Evolutionary conservation across 2,329 filamentous ascomycete genomes (phyloP).

Genomic region (Coniochaeta sp.): DNA sequence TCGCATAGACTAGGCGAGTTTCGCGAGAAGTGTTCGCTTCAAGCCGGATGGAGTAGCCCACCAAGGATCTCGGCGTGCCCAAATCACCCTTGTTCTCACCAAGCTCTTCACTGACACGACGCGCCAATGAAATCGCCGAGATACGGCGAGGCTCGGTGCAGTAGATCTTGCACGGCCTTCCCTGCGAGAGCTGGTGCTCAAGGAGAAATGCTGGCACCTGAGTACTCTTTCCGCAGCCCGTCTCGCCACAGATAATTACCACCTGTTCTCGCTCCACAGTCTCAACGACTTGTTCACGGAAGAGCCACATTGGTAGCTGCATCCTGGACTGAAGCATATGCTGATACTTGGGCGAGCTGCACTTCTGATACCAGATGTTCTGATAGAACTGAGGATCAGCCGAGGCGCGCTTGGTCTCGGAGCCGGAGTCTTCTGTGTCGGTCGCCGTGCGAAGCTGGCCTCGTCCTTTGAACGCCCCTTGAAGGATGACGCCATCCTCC

Average conservation of each 20-base stretch:
- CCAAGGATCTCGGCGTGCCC: conserved; percentile 73
- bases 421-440: conserved; percentile 42
- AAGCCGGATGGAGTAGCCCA: conserved; percentile 90
- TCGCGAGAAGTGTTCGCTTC: conserved; percentile 79
- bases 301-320: conserved; percentile 85
- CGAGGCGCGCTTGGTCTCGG: conserved; percentile 30
- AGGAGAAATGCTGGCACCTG: conserved; percentile 93
- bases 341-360: conserved; percentile 55
- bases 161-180: conserved; percentile 81
- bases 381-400: conserved; percentile 42
- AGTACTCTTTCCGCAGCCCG: conserved; percentile 94
- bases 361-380: conserved; percentile 53
- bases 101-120: conserved; percentile 88
- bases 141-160: conserved; percentile 94
- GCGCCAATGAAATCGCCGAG: conserved; percentile 88
- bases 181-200: conserved; percentile 76
- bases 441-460: conserved; percentile 35
- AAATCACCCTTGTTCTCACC: conserved; percentile 78
- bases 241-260: conserved; percentile 92
- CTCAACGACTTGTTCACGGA: conserved; percentile 68
- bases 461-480: conserved; percentile 65
- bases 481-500: conserved; percentile 68
- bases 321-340: conserved; percentile 71
- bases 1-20: conserved; percentile 85
- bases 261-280: conserved; percentile 76